These are phyloP conservation scores for Neonectria sp. DNA, from an alignment of 2,329 filamentous ascomycete species.

Conservation along the genomic window DNA sequence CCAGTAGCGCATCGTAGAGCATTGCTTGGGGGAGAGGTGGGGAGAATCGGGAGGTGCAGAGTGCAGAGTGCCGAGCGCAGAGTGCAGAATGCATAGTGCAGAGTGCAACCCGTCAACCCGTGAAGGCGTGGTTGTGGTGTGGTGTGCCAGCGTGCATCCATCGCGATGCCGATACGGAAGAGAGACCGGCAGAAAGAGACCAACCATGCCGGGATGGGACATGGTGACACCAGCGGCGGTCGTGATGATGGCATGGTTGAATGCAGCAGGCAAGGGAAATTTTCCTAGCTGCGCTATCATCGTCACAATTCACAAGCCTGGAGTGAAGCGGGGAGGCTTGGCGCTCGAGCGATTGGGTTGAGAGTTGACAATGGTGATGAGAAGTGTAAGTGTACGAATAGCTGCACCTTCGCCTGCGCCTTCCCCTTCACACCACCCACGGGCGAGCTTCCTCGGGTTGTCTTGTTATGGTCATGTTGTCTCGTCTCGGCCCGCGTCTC, in stretches of 20 bases:
- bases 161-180: constrained; percentile 6
- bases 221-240: constrained; percentile 21
- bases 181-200: constrained; percentile 27
- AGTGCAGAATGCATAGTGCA: background rate
- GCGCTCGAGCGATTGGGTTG: constrained; percentile 16
- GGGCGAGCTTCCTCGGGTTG: background rate
- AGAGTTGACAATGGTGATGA: constrained; percentile 1
- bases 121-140: background rate
- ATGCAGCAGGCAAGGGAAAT: constrained; percentile 10
- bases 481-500: constrained; percentile 10
- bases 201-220: constrained; percentile 33
- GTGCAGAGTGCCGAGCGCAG: background rate
- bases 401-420: background rate
- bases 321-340: background rate
- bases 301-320: constrained; percentile 1
- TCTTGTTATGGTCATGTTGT: constrained; percentile 13
- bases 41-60: background rate
- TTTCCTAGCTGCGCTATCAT: constrained; percentile 7
- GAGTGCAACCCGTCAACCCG: background rate
- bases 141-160: constrained; percentile 12
- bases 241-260: constrained; percentile 22
- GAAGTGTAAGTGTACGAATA: background rate
- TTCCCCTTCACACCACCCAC: background rate
- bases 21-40: constrained; percentile 11
- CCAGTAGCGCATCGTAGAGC: constrained; percentile 23